Percentiles rank a stretch among this genome's conserved stretches.
phyloP scores from a whole-genome alignment of 306 rosid genomes.

The Cucumis hystrix region DNA sequence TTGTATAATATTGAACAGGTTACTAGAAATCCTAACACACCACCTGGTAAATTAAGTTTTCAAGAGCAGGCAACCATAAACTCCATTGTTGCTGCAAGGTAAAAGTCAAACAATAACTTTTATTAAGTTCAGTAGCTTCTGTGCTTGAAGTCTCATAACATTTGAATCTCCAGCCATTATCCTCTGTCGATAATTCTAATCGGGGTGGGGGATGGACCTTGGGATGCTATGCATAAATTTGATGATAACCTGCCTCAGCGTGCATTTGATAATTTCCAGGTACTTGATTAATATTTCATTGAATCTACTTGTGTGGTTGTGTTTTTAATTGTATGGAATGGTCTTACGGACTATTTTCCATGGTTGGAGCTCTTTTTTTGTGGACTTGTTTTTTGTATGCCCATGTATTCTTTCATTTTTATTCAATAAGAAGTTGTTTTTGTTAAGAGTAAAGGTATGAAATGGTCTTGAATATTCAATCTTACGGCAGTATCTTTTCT shows the following conservation, averaged over 20 bases:
- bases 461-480: background rate
- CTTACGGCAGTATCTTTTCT: background rate
- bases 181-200: slow-evolving; percentile 88
- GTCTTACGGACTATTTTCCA: background rate
- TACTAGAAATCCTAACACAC: slow-evolving; percentile 53
- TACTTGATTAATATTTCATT: slow-evolving; percentile 12
- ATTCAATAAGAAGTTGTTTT: no score
- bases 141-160: slow-evolving; percentile 9
- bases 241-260: slow-evolving; percentile 83
- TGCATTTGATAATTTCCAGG: slow-evolving; percentile 91
- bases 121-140: slow-evolving; percentile 7
- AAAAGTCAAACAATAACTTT: slow-evolving; percentile 36
- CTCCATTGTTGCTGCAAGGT: slow-evolving; percentile 85
- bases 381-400: no score
- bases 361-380: no score
- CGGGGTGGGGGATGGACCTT: slow-evolving; percentile 98
- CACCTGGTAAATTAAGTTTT: slow-evolving; percentile 47
- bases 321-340: background rate
- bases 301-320: background rate
- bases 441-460: background rate
- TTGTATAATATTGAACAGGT: slow-evolving; percentile 28
- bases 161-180: slow-evolving; percentile 37
- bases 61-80: slow-evolving; percentile 73
- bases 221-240: slow-evolving; percentile 80
- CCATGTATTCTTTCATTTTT: no score